Percentiles rank a stretch among this genome's conserved stretches.
Conservation (phyloP, 2,329 filamentous ascomycete genomes). For the Fusarium transvaalense region DNA sequence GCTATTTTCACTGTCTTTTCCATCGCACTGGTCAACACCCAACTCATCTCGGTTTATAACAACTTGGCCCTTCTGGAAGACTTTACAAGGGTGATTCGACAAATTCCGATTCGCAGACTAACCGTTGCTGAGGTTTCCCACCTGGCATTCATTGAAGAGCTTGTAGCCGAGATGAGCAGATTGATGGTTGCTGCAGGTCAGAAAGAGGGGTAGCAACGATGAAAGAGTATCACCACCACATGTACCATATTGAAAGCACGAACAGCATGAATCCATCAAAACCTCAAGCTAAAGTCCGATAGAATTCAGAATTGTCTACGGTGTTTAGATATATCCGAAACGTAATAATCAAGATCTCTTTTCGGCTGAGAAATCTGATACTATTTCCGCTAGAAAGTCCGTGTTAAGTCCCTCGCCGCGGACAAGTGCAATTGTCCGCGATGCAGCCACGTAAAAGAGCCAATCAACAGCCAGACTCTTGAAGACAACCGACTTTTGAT, state of each 20-base stretch:
- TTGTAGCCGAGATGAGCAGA: neutral
- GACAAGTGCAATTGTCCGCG: conserved; percentile 24
- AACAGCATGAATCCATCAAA: too few relatives aligned
- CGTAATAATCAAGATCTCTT: neutral
- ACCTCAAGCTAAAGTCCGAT: neutral
- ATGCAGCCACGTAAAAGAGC: neutral
- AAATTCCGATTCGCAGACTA: neutral
- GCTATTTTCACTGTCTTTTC: conserved; percentile 5
- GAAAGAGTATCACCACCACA: too few relatives aligned
- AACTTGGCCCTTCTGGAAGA: neutral
- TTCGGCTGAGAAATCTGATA: neutral
- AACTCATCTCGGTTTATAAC: neutral
- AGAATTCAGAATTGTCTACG: neutral
- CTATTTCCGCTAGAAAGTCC: conserved; percentile 13
- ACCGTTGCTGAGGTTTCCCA: conserved; percentile 4
- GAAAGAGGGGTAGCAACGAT: neutral
- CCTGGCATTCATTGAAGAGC: neutral
- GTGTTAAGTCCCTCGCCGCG: conserved; percentile 9
- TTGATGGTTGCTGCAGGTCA: neutral
- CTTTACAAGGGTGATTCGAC: neutral
- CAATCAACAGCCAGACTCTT: conserved; percentile 14
- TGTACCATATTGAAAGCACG: neutral
- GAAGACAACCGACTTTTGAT: conserved; percentile 22
- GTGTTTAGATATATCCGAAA: conserved; percentile 1
- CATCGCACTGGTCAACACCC: neutral